A percentile compares a stretch with the other conserved stretches of the same genome.
These are phyloP conservation scores for Sequoiadendron giganteum DNA, from an alignment of 75 land plant species.

Conservation along the genomic window DNA sequence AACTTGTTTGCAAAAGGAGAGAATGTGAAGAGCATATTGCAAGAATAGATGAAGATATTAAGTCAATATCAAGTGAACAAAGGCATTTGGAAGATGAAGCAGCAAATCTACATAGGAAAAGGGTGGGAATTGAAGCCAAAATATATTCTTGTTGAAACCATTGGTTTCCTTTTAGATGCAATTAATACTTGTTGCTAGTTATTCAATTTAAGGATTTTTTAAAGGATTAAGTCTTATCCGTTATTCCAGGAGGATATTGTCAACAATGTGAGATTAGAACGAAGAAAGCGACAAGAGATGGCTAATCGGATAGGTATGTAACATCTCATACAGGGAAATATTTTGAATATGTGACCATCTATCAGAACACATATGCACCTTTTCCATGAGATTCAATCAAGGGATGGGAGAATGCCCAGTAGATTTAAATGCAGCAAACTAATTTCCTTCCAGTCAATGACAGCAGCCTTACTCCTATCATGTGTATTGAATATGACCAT, in stretches of 20 bases:
- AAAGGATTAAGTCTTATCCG: background rate
- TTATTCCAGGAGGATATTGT: slow-evolving; percentile 72
- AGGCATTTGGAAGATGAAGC: slow-evolving; percentile 74
- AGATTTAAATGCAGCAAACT: too few species aligned
- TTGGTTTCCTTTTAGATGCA: background rate
- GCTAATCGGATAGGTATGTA: slow-evolving; percentile 34
- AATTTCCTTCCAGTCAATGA: too few species aligned
- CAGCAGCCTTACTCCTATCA: too few species aligned
- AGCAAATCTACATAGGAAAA: slow-evolving; percentile 62
- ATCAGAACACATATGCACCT: background rate
- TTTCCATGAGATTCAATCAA: too few species aligned
- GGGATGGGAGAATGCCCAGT: background rate
- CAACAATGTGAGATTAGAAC: slow-evolving; percentile 42
- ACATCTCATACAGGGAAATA: background rate
- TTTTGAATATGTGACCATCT: background rate
- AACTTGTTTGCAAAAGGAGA: slow-evolving; percentile 33
- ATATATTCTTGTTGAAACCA: slow-evolving; percentile 1
- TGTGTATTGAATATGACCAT: too few species aligned
- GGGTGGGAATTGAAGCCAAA: slow-evolving; percentile 34
- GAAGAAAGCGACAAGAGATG: slow-evolving; percentile 71
- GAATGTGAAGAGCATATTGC: slow-evolving; percentile 51
- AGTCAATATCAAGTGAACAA: slow-evolving; percentile 41
- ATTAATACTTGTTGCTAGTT: background rate
- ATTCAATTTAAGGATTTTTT: background rate
- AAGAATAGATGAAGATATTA: slow-evolving; percentile 46